Evolutionary conservation across 176 grass and related monocot species (phyloP).

Genomic region (Musa itinerans): DNA sequence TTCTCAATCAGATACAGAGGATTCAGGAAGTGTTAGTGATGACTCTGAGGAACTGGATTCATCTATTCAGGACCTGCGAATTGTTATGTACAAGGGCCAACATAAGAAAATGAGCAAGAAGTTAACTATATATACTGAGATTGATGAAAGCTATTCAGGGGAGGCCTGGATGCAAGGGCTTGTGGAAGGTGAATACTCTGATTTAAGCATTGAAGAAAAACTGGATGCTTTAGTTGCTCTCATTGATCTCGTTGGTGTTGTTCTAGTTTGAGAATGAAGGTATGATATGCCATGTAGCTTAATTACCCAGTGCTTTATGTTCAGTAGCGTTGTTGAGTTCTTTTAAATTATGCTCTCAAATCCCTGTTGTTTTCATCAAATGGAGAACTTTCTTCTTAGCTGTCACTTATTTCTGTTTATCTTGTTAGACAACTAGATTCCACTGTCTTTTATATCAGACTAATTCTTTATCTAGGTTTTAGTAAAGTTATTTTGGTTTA

Average conservation of each 20-base stretch:
- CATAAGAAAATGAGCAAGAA: slow-evolving; percentile 30
- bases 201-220: slow-evolving; percentile 93
- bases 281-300: slow-evolving; percentile 7
- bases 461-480: neutral
- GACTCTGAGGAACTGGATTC: slow-evolving; percentile 44
- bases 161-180: slow-evolving; percentile 82
- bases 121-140: slow-evolving; percentile 63
- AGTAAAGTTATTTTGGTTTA: too few species aligned
- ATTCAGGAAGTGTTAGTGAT: slow-evolving; percentile 81
- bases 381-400: too few species aligned
- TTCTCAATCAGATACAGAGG: slow-evolving; percentile 50
- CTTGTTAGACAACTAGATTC: too few species aligned
- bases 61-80: slow-evolving; percentile 28
- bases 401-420: too few species aligned
- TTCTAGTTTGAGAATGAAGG: slow-evolving; percentile 70
- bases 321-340: too few species aligned
- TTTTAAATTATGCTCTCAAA: too few species aligned
- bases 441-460: too few species aligned
- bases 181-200: slow-evolving; percentile 90
- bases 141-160: slow-evolving; percentile 86
- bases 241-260: slow-evolving; percentile 68
- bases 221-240: slow-evolving; percentile 82
- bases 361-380: too few species aligned
- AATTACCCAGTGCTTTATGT: too few species aligned
- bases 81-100: slow-evolving; percentile 26